phyloP scores from a whole-genome alignment of 1,284 basidiomycete genomes.

The Cryptococcus sp. region DNA sequence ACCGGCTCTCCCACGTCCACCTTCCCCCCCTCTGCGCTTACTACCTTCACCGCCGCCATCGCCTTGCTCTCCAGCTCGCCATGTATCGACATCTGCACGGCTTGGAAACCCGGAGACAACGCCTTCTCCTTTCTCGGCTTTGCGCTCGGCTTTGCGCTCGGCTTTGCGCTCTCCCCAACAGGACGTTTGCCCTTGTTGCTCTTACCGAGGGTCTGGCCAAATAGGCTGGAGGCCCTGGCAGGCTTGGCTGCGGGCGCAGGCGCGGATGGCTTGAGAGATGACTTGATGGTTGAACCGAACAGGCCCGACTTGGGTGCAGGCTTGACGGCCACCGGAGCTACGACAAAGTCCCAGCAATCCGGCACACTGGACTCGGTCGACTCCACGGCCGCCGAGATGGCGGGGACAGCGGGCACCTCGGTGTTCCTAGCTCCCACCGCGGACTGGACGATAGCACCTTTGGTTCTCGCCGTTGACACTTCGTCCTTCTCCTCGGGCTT shows the following conservation, averaged over 20 bases:
- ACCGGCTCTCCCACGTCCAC: constrained; percentile 18
- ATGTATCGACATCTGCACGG: constrained; percentile 21
- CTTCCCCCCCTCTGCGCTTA: constrained; percentile 8
- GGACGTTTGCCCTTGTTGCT: not conserved
- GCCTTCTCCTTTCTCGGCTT: constrained; percentile 6
- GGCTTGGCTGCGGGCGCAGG: not conserved
- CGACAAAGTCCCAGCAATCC: not conserved
- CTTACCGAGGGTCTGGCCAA: constrained; percentile 7
- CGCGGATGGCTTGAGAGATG: constrained; percentile 28
- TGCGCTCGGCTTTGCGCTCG: too few species aligned
- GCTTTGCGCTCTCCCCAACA: too few species aligned
- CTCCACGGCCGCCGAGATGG: not conserved
- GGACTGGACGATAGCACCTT: not conserved
- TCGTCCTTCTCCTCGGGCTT: not conserved
- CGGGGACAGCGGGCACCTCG: too few species aligned
- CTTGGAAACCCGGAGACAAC: constrained; percentile 27
- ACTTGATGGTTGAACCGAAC: constrained; percentile 24
- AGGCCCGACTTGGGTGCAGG: constrained; percentile 11
- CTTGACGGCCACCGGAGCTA: not conserved
- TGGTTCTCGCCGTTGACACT: too few species aligned
- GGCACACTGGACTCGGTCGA: constrained; percentile 3
- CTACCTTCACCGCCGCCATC: constrained; percentile 4
- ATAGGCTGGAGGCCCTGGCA: constrained; percentile 5
- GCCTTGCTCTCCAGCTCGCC: constrained; percentile 10
- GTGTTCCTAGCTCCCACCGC: too few species aligned